These are phyloP conservation scores for Peronosclerospora sorghi DNA, from an alignment of 352 stramenopile genomes.

Conservation along the genomic window DNA sequence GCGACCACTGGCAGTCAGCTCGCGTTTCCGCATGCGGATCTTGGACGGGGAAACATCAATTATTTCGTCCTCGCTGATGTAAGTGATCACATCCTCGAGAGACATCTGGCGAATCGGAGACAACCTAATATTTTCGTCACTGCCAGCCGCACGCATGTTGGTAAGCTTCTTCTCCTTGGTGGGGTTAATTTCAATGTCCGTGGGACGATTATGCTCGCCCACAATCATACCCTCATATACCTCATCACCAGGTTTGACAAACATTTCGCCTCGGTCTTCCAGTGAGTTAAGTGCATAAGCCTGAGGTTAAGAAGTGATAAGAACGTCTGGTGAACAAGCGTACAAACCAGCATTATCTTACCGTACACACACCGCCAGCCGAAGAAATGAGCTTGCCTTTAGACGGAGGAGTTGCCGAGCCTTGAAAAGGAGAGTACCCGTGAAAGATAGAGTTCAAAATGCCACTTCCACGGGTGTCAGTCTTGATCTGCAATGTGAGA, in stretches of 20 bases:
- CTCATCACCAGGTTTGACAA: slow-evolving; percentile 89
- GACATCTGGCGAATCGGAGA: too few species aligned
- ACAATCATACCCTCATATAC: slow-evolving; percentile 98
- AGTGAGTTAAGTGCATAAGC: slow-evolving; percentile 89
- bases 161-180: slow-evolving; percentile 94
- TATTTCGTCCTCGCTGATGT: slow-evolving; percentile 97
- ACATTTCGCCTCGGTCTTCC: slow-evolving; percentile 91
- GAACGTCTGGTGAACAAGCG: too few species aligned
- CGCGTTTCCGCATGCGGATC: slow-evolving; percentile 87
- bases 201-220: slow-evolving; percentile 91
- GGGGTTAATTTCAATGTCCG: slow-evolving; percentile 97
- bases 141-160: slow-evolving; percentile 92
- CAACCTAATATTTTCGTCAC: slow-evolving; percentile 97
- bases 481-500: slow-evolving; percentile 79
- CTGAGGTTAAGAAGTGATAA: slow-evolving; percentile 8
- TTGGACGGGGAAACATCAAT: slow-evolving; percentile 94
- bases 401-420: slow-evolving; percentile 51
- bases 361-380: slow-evolving; percentile 52
- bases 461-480: slow-evolving; percentile 90
- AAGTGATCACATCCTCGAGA: slow-evolving; percentile 97
- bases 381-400: slow-evolving; percentile 83
- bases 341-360: slow-evolving; percentile 7
- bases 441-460: slow-evolving; percentile 96
- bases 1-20: slow-evolving; percentile 50
- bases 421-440: slow-evolving; percentile 86